Conservation (phyloP, 2,329 filamentous ascomycete species). For the Botrytis aclada region DNA sequence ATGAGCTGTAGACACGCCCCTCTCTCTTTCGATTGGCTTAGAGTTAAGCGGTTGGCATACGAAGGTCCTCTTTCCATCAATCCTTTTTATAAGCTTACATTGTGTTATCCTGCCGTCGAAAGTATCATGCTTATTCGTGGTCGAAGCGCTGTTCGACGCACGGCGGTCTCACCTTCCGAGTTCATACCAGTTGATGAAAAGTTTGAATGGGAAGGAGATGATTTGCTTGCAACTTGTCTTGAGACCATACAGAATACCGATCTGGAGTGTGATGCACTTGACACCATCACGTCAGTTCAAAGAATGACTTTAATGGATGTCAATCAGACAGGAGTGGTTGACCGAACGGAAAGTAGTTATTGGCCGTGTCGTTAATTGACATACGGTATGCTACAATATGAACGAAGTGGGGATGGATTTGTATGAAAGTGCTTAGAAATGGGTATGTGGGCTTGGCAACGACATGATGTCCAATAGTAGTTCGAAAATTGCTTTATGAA, state of each 20-base stretch:
- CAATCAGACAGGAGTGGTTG: not conserved
- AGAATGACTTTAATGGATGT: not conserved
- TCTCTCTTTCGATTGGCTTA: not conserved
- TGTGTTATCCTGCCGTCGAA: not conserved
- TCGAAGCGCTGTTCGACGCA: not conserved
- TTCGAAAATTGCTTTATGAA: not conserved
- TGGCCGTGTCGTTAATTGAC: not conserved
- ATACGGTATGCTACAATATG: not conserved
- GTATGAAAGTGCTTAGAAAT: not conserved
- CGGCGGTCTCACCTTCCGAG: not conserved
- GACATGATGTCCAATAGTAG: not conserved
- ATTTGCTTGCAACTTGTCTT: not conserved
- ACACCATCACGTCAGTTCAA: not conserved
- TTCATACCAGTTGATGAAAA: not conserved
- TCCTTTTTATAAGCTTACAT: conserved; percentile 4
- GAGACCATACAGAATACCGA: not conserved
- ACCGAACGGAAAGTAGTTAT: not conserved
- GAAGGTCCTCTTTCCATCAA: not conserved
- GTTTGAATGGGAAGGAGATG: conserved; percentile 1
- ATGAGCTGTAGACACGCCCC: conserved; percentile 7
- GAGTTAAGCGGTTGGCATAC: not conserved
- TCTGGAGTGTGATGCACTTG: not conserved
- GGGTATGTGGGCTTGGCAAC: not conserved
- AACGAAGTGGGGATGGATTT: not conserved
- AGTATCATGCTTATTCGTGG: not conserved